Percentiles rank a stretch among this genome's conserved stretches.
These are phyloP conservation scores for Aspergillus ellipticus DNA, from an alignment of 495 filamentous ascomycete genomes.

Conservation along the genomic window DNA sequence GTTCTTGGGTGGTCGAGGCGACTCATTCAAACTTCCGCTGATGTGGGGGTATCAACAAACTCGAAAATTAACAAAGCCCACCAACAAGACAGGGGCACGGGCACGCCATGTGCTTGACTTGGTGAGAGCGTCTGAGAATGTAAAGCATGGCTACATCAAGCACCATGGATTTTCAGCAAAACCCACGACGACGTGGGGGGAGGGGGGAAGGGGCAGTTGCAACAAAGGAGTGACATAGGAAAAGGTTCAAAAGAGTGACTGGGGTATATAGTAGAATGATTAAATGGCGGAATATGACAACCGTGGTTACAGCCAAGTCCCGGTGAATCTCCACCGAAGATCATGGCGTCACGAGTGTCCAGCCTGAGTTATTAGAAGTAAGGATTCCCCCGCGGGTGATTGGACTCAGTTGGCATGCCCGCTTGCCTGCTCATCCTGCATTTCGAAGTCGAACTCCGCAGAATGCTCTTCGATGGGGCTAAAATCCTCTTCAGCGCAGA, in stretches of 20 bases:
- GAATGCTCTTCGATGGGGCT: constrained; percentile 36
- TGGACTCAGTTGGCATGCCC: constrained; percentile 41
- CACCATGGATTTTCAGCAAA: constrained; percentile 6
- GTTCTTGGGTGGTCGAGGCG: constrained; percentile 10
- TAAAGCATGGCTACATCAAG: constrained; percentile 12
- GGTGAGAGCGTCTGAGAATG: constrained; percentile 4
- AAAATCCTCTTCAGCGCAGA: constrained; percentile 42
- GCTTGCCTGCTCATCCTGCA: constrained; percentile 60
- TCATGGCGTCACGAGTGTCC: not conserved
- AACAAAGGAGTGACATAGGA: constrained; percentile 24
- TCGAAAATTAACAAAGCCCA: constrained; percentile 20
- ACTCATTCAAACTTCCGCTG: constrained; percentile 31
- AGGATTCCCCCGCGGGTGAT: not conserved
- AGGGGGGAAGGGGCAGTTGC: constrained; percentile 6
- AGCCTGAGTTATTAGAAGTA: not conserved
- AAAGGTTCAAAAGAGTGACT: constrained; percentile 31
- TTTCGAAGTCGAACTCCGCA: constrained; percentile 54
- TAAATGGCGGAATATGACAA: not conserved
- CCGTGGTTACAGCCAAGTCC: no score
- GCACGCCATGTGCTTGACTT: not conserved
- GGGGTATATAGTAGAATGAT: constrained; percentile 18
- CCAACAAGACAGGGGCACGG: constrained; percentile 11
- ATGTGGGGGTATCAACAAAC: constrained; percentile 44
- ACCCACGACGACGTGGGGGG: constrained; percentile 9
- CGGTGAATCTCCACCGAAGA: not conserved